A percentile compares a stretch with the other conserved stretches of the same genome.
phyloP scores from a whole-genome alignment of 1,284 basidiomycete genomes.

The Calocybe gambosa region DNA sequence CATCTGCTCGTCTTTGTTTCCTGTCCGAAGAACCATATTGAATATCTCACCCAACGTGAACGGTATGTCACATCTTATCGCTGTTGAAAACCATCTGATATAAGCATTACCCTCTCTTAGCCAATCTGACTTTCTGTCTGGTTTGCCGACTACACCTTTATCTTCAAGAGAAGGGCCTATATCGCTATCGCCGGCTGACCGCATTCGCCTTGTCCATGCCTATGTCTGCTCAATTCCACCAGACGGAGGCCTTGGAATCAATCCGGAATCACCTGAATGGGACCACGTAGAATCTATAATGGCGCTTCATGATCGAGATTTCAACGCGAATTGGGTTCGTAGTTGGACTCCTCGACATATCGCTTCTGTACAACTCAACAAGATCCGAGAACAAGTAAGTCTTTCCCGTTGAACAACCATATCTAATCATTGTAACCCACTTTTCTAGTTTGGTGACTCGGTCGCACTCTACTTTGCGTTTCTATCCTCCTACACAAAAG shows the following conservation, averaged over 20 bases:
- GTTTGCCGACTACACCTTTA: slow-evolving; percentile 48
- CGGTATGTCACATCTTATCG: slow-evolving; percentile 42
- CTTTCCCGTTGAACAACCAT: neutral
- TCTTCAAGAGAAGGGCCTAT: slow-evolving; percentile 33
- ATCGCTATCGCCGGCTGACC: slow-evolving; percentile 62
- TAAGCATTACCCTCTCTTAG: slow-evolving; percentile 2
- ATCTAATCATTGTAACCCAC: neutral
- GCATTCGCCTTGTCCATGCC: slow-evolving; percentile 72
- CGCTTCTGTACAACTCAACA: slow-evolving; percentile 52
- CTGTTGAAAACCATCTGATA: neutral
- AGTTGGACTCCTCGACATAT: slow-evolving; percentile 59
- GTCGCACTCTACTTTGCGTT: slow-evolving; percentile 92
- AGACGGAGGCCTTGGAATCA: slow-evolving; percentile 78
- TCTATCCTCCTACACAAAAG: slow-evolving; percentile 76
- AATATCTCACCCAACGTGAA: slow-evolving; percentile 67
- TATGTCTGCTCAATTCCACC: slow-evolving; percentile 65
- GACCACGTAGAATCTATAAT: slow-evolving; percentile 74
- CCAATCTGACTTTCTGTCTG: slow-evolving; percentile 49
- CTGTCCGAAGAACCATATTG: slow-evolving; percentile 60
- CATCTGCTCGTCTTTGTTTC: slow-evolving; percentile 78
- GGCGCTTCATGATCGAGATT: slow-evolving; percentile 76
- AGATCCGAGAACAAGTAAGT: slow-evolving; percentile 54
- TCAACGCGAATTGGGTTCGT: slow-evolving; percentile 70
- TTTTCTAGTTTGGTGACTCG: slow-evolving; percentile 71
- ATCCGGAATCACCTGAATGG: slow-evolving; percentile 67